Evolutionary conservation across 495 filamentous ascomycete species (phyloP), one percentile per base, ranked within the genome.

Genomic region (Trichocladium antarcticum): DNA sequence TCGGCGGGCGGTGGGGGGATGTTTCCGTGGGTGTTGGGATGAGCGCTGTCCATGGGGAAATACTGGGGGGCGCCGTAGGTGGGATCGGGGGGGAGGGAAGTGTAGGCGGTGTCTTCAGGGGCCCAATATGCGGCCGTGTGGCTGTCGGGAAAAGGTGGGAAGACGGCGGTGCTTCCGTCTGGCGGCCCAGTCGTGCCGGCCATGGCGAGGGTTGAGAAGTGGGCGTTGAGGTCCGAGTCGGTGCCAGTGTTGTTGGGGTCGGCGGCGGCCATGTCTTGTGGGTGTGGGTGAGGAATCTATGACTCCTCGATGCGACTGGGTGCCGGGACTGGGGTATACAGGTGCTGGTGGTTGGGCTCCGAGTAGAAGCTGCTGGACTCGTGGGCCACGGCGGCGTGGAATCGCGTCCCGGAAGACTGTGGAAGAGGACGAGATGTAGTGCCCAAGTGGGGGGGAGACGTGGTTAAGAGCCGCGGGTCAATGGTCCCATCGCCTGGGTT

Each of bases 401-500:
- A 21, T 4, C 17, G 29, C 20, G 5, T 20, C 15, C 5, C 28
- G 46, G 34, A 36, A 6, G 17, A 6, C 4, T 34, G 19, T 8
- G 15, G 46, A 17, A 12, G 11, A 41, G 3, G 46, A 14, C 17
- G 37, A 6, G 24, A 28, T 42, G 12, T 27, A 14, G 14, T n/a
- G 28, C 0, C 4, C n/a, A 3, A 27, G 24, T 27, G n/a, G 20
- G 19, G 37, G 7, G 11, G 11, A 3, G 21, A 28, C 14, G 1
- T 11, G 7, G 0, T 42, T 42, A 49, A 49, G 10, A 49, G 47
- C 38, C 10, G 47, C 0, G 47, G 47, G 16, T 49, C 47, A 29
- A 49, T 49, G 31, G 47, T 49, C 15, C 31, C 47, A 10, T 42
- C 19, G 0, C 37, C 47, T 9, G 47, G 47, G 47, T 49, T 7